Evolutionary conservation across 306 rosid species (phyloP).

Genomic region (Trichosanthes truncata): DNA sequence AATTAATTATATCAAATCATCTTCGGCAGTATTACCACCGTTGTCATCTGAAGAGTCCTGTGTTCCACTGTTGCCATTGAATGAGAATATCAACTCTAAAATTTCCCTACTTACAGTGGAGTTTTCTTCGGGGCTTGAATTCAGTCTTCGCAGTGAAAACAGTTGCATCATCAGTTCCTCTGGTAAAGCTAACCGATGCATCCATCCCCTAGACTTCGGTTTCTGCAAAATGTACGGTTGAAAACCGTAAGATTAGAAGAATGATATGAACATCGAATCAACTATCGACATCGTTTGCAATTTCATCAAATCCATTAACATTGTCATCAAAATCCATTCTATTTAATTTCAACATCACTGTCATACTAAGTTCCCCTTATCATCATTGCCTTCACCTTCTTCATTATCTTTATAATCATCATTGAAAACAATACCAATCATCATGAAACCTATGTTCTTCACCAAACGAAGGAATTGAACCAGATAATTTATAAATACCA

Average conservation of each 20-base stretch:
- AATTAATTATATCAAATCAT: conserved; percentile 33
- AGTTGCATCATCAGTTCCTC: conserved; percentile 65
- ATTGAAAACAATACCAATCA: not conserved
- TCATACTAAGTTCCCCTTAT: not conserved
- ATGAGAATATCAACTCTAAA: conserved; percentile 43
- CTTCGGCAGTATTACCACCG: conserved; percentile 40
- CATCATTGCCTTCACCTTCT: not conserved
- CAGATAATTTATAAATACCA: not conserved
- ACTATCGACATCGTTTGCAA: conserved; percentile 27
- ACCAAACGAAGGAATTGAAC: not conserved
- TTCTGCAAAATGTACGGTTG: conserved; percentile 56
- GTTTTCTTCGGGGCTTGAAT: conserved; percentile 38
- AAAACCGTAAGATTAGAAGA: conserved; percentile 27
- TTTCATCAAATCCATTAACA: conserved; percentile 17
- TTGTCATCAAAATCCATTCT: conserved; percentile 5
- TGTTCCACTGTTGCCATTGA: conserved; percentile 29
- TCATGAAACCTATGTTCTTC: not conserved
- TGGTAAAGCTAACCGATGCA: conserved; percentile 48
- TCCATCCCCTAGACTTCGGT: conserved; percentile 72
- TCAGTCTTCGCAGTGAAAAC: conserved; percentile 45
- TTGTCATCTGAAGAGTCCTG: conserved; percentile 32
- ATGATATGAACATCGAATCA: conserved; percentile 26
- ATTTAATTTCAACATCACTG: not conserved
- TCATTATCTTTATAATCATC: not conserved
- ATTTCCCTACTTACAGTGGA: conserved; percentile 31